Evolutionary conservation across 2,329 filamentous ascomycete genomes (phyloP).

Genomic region (Rutstroemia sp.): DNA sequence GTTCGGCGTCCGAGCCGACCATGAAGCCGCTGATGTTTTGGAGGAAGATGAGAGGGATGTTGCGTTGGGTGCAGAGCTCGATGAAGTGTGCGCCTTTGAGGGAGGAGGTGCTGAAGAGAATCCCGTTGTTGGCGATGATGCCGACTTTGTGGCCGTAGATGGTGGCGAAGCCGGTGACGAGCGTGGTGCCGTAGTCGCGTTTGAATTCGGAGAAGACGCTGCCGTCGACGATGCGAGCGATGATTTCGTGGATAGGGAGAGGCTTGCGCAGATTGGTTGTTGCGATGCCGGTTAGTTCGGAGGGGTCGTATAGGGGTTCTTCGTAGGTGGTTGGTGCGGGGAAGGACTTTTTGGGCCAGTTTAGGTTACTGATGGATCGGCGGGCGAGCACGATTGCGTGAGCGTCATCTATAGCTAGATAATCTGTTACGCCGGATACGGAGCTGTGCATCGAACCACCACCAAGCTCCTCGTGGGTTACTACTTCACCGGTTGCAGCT

Average conservation of each 20-base stretch:
- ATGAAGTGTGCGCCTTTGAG: slow-evolving; percentile 97
- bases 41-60: slow-evolving; percentile 84
- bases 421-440: slow-evolving; percentile 89
- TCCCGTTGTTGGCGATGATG: slow-evolving; percentile 93
- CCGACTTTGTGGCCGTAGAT: slow-evolving; percentile 89
- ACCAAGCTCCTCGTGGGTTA: slow-evolving; percentile 84
- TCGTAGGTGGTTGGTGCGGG: slow-evolving; percentile 43
- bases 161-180: slow-evolving; percentile 84
- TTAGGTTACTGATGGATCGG: slow-evolving; percentile 78
- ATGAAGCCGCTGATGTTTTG: slow-evolving; percentile 99
- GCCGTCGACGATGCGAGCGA: slow-evolving; percentile 86
- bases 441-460: slow-evolving; percentile 86
- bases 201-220: slow-evolving; percentile 93
- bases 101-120: slow-evolving; percentile 81
- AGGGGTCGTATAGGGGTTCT: slow-evolving; percentile 72
- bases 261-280: slow-evolving; percentile 83
- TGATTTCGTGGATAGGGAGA: slow-evolving; percentile 81
- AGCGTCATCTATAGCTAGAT: slow-evolving; percentile 87
- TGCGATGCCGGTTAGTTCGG: slow-evolving; percentile 81
- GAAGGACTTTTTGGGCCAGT: slow-evolving; percentile 59
- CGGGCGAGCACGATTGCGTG: slow-evolving; percentile 83
- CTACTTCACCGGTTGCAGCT: slow-evolving; percentile 88
- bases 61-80: slow-evolving; percentile 83
- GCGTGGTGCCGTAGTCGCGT: slow-evolving; percentile 76
- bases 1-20: slow-evolving; percentile 88